Evolutionary conservation across 169 alveolate genomes (phyloP).

Genomic region (Theileria equi): DNA sequence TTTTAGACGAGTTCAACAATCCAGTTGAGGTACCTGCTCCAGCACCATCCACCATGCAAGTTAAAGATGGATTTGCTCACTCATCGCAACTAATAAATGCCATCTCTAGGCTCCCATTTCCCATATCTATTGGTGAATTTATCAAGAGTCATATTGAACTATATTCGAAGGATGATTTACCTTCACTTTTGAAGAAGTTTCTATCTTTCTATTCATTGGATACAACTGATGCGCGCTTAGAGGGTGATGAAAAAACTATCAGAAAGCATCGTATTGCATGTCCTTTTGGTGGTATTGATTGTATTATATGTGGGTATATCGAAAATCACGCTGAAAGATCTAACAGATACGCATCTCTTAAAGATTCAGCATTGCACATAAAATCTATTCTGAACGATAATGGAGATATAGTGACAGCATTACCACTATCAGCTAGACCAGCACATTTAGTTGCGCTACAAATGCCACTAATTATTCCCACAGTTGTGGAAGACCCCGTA

Average conservation of each 20-base stretch:
- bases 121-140: too few species aligned
- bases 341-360: background rate
- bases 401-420: constrained; percentile 34
- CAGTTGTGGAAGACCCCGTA: background rate
- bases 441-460: background rate
- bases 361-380: background rate
- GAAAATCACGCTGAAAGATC: background rate
- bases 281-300: constrained; percentile 28
- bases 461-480: background rate
- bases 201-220: too few species aligned
- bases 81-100: background rate
- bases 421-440: constrained; percentile 51
- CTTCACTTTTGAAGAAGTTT: too few species aligned
- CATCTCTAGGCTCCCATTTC: background rate
- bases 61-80: background rate
- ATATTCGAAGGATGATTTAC: too few species aligned
- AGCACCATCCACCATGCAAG: background rate
- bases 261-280: too few species aligned
- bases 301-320: constrained; percentile 26
- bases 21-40: background rate
- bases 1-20: background rate
- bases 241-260: too few species aligned
- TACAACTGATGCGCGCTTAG: too few species aligned
- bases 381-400: constrained; percentile 30
- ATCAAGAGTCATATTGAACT: too few species aligned